Evolutionary conservation across 2,329 filamentous ascomycete species (phyloP).

Genomic region (Fusarium lateritium): DNA sequence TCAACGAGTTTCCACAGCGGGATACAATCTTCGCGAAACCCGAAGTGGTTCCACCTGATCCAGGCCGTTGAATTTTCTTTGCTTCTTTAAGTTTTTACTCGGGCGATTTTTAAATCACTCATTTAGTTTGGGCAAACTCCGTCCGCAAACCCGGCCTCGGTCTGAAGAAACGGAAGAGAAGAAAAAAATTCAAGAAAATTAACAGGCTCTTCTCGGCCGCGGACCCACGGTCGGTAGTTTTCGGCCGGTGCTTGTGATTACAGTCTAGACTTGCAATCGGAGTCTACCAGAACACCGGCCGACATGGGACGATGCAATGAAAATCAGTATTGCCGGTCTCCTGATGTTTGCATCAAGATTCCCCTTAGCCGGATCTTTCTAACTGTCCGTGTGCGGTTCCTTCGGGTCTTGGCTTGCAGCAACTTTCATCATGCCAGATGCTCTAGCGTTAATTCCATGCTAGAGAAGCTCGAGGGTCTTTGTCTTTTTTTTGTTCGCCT

Average conservation of each 20-base stretch:
- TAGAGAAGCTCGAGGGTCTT: neutral
- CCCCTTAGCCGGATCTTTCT: constrained; percentile 35
- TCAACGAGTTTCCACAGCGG: constrained; percentile 31
- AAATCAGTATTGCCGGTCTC: constrained; percentile 34
- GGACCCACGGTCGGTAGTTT: constrained; percentile 45
- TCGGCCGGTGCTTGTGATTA: constrained; percentile 42
- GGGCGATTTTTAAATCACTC: constrained; percentile 34
- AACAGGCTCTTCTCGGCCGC: constrained; percentile 7
- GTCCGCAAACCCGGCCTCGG: constrained; percentile 7
- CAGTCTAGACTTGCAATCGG: constrained; percentile 20
- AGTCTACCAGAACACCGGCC: constrained; percentile 23
- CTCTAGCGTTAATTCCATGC: neutral
- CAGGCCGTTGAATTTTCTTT: constrained; percentile 16
- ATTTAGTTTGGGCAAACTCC: constrained; percentile 12
- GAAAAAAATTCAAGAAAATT: constrained; percentile 2
- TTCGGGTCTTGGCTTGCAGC: constrained; percentile 10
- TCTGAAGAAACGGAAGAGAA: neutral
- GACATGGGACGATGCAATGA: constrained; percentile 37
- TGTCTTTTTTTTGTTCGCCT: constrained; percentile 14
- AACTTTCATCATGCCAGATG: constrained; percentile 3
- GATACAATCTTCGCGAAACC: constrained; percentile 32
- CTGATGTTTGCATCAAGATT: constrained; percentile 23
- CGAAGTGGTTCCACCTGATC: constrained; percentile 34
- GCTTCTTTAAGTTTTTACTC: constrained; percentile 24
- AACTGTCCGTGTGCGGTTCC: constrained; percentile 6